Percentiles rank a stretch among this genome's conserved stretches.
phyloP scores from a whole-genome alignment of 345 rosid genomes.

The Litchi chinensis region DNA sequence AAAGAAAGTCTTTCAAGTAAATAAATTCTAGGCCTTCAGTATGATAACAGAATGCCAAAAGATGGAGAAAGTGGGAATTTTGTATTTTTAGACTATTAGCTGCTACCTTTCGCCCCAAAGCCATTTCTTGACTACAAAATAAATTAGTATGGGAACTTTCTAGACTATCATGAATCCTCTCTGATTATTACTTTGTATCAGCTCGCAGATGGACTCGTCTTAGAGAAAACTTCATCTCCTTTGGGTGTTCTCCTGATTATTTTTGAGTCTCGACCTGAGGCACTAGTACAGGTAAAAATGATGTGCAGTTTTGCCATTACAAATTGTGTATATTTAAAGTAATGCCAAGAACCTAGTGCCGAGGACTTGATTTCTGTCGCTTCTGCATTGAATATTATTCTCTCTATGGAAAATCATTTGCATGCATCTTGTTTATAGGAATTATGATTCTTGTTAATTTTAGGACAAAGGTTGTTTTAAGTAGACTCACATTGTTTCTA shows the following conservation, averaged over 20 bases:
- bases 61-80: neutral
- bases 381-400: neutral
- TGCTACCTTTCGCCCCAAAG: neutral
- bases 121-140: neutral
- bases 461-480: neutral
- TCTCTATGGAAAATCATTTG: neutral
- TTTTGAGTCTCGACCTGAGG: conserved; percentile 97
- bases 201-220: conserved; percentile 91
- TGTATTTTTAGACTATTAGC: neutral
- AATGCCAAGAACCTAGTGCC: neutral
- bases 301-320: neutral
- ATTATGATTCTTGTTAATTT: neutral
- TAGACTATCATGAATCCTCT: neutral
- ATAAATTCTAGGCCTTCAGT: neutral
- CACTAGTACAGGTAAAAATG: conserved; percentile 81
- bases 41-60: neutral
- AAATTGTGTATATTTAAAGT: conserved; percentile 9
- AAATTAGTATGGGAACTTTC: neutral
- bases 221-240: conserved; percentile 96
- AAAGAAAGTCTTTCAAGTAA: conserved; percentile 19
- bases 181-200: conserved; percentile 36
- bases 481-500: neutral
- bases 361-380: neutral
- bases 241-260: conserved; percentile 95
- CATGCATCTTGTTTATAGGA: neutral